Percentiles rank a stretch among this genome's conserved stretches.
These are phyloP conservation scores for Moricandia arvensis DNA, from an alignment of 345 rosid genomes.

Conservation along the genomic window DNA sequence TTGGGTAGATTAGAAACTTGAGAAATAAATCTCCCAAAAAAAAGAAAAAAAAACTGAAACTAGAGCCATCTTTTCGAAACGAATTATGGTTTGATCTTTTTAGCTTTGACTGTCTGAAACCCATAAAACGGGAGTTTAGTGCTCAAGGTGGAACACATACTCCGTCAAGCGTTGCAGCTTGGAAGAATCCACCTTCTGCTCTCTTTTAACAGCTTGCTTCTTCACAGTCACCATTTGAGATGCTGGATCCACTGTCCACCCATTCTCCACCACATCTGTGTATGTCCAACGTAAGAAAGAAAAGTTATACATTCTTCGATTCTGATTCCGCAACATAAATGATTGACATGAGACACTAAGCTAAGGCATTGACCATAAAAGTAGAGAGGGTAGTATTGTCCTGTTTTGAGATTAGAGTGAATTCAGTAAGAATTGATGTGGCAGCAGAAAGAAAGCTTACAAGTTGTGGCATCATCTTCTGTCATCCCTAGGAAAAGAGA, in stretches of 20 bases:
- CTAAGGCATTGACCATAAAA: background rate
- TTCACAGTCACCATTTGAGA: constrained; percentile 74
- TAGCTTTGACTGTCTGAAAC: background rate
- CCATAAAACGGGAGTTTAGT: constrained; percentile 32
- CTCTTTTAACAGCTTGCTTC: constrained; percentile 51
- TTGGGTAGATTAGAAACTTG: background rate
- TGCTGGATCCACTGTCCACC: constrained; percentile 63
- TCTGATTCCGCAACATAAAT: too few relatives aligned
- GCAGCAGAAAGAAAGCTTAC: constrained; percentile 48
- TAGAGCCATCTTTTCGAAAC: background rate
- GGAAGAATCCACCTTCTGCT: constrained; percentile 69
- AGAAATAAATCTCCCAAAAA: background rate
- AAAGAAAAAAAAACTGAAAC: background rate
- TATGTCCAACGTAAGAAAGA: background rate
- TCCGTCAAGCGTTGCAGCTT: constrained; percentile 84
- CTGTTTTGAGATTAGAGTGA: background rate
- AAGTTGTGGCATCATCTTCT: constrained; percentile 69
- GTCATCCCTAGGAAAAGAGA: constrained; percentile 86
- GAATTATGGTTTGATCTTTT: background rate
- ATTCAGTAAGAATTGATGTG: background rate
- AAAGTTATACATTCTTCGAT: too few relatives aligned
- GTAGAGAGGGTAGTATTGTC: background rate
- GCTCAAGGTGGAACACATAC: constrained; percentile 80
- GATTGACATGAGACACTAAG: constrained; percentile 10
- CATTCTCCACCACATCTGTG: constrained; percentile 72